Percentiles rank a stretch among this genome's conserved stretches.
phyloP scores from a whole-genome alignment of 495 filamentous ascomycete species.

The Polyplosphaeria fusca region DNA sequence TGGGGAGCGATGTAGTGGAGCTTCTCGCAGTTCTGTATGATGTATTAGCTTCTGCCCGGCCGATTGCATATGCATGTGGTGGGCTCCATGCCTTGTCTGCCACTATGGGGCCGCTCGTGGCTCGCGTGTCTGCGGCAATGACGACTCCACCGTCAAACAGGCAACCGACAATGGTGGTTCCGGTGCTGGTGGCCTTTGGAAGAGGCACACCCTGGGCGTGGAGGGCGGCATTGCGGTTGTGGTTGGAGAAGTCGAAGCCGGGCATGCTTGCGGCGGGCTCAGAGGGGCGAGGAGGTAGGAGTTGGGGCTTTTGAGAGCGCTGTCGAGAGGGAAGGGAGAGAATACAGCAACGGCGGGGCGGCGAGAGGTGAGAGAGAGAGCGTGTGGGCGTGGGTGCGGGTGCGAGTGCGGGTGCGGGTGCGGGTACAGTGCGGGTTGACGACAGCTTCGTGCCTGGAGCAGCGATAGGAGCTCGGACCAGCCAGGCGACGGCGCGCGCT shows the following conservation, averaged over 20 bases:
- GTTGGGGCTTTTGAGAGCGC: too few relatives aligned
- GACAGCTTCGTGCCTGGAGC: conserved; percentile 11
- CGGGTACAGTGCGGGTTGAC: too few relatives aligned
- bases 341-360: too few relatives aligned
- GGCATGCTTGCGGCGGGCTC: conserved; percentile 68
- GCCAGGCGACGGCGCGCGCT: not conserved
- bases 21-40: conserved; percentile 89
- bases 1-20: conserved; percentile 97
- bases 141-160: conserved; percentile 96
- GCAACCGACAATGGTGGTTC: conserved; percentile 98
- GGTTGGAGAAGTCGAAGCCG: conserved; percentile 97
- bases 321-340: too few relatives aligned
- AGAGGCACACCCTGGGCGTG: conserved; percentile 89
- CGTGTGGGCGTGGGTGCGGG: too few relatives aligned
- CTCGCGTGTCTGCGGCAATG: conserved; percentile 96
- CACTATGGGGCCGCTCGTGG: conserved; percentile 95
- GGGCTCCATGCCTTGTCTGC: conserved; percentile 78
- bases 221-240: conserved; percentile 94
- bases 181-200: conserved; percentile 96
- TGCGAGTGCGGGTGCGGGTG: too few relatives aligned
- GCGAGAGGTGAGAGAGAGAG: too few relatives aligned
- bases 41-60: not conserved
- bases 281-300: too few relatives aligned
- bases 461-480: not conserved
- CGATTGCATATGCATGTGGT: not conserved